Evolutionary conservation across 495 filamentous ascomycete genomes (phyloP).

Genomic region (Letharia lupina): DNA sequence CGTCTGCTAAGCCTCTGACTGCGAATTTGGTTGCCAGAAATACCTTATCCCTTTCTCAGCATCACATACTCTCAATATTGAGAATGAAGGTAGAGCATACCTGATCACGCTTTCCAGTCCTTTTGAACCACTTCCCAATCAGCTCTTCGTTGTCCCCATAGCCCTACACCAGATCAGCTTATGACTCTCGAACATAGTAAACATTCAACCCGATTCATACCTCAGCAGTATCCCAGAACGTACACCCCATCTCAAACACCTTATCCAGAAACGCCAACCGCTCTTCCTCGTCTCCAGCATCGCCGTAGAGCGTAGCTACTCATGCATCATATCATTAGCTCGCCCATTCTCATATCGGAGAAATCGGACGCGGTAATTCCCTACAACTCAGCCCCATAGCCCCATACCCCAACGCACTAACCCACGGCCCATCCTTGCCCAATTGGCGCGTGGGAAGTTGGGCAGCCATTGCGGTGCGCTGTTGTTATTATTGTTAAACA

Average conservation of each 20-base stretch:
- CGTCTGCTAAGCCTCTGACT: constrained; percentile 26
- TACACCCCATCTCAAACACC: constrained; percentile 42
- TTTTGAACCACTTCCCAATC: constrained; percentile 38
- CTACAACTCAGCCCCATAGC: constrained; percentile 41
- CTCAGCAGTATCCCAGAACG: constrained; percentile 53
- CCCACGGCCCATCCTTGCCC: constrained; percentile 46
- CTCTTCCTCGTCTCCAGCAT: constrained; percentile 29
- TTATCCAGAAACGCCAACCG: constrained; percentile 34
- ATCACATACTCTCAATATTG: neutral
- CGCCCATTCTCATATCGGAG: too few relatives aligned
- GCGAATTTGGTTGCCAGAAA: constrained; percentile 51
- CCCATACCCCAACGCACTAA: constrained; percentile 48
- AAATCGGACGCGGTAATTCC: neutral
- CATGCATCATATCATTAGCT: neutral
- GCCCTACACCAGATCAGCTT: constrained; percentile 8
- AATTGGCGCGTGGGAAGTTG: constrained; percentile 37
- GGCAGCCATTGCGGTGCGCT: neutral
- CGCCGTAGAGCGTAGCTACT: constrained; percentile 35
- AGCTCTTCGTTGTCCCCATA: constrained; percentile 32
- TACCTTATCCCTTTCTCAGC: constrained; percentile 24
- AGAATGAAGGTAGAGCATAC: constrained; percentile 32
- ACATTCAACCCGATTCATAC: constrained; percentile 20
- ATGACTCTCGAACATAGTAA: too few relatives aligned
- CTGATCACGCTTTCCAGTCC: constrained; percentile 41
- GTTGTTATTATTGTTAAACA: too few relatives aligned